These are phyloP conservation scores for Colletotrichum graminicola DNA, from an alignment of 2,329 filamentous ascomycete species.

Conservation along the genomic window DNA sequence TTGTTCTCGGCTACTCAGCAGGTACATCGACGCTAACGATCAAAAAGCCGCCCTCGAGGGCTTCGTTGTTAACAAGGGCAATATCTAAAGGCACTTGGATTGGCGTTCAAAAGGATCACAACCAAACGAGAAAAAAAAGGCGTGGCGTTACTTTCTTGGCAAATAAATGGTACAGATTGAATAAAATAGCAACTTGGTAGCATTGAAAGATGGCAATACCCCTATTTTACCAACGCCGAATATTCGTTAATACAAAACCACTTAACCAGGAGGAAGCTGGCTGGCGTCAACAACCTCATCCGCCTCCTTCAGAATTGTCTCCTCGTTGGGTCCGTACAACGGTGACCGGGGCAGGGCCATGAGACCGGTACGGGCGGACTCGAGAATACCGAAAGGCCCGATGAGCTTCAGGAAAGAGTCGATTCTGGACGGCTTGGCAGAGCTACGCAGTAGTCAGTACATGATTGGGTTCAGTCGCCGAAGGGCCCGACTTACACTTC, in stretches of 20 bases:
- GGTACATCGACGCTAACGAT: slow-evolving; percentile 16
- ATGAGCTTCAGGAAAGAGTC: slow-evolving; percentile 98
- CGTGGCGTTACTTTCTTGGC: slow-evolving; percentile 33
- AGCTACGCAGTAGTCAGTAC: slow-evolving; percentile 63
- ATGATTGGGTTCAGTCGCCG: slow-evolving; percentile 8
- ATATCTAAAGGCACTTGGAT: slow-evolving; percentile 61
- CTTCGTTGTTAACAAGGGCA: slow-evolving; percentile 95
- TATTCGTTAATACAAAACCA: slow-evolving; percentile 41
- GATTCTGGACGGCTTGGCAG: slow-evolving; percentile 92
- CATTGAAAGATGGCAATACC: slow-evolving; percentile 42
- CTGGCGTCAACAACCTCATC: slow-evolving; percentile 96
- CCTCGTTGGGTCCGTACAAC: slow-evolving; percentile 79
- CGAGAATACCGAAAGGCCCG: slow-evolving; percentile 92
- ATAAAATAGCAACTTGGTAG: slow-evolving; percentile 39
- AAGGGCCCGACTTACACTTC: slow-evolving; percentile 79
- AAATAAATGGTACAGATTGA: slow-evolving; percentile 41
- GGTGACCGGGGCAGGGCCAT: slow-evolving; percentile 97
- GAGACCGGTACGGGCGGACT: slow-evolving; percentile 93
- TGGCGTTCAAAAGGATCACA: slow-evolving; percentile 33
- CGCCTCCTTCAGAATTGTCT: slow-evolving; percentile 82
- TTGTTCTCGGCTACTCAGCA: background rate
- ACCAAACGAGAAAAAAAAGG: slow-evolving; percentile 12
- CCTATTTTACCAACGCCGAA: slow-evolving; percentile 42
- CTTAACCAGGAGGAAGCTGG: slow-evolving; percentile 89
- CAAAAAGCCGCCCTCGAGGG: slow-evolving; percentile 79